Evolutionary conservation across 225 moss, liverwort and hornwort genomes (phyloP).

Genomic region (Sphagnum tenellum): DNA sequence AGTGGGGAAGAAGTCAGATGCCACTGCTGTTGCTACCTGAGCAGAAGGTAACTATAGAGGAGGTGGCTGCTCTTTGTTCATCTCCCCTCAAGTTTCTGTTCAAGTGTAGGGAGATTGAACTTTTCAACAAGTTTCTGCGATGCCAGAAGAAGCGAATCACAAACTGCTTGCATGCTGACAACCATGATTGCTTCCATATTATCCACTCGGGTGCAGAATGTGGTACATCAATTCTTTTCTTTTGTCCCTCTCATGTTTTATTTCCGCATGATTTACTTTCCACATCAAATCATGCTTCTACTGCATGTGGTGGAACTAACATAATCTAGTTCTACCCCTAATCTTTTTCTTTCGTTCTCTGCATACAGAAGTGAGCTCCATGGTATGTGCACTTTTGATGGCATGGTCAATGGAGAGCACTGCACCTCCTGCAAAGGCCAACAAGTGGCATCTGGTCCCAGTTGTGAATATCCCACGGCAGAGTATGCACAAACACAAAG

Average conservation of each 20-base stretch:
- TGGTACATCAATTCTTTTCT: conserved; percentile 12
- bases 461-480: conserved; percentile 9
- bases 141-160: conserved; percentile 29
- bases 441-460: conserved; percentile 11
- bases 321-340: background rate
- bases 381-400: too few species aligned
- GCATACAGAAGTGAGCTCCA: too few species aligned
- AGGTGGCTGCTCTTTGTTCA: conserved; percentile 40
- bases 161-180: conserved; percentile 14
- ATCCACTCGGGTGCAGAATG: conserved; percentile 31
- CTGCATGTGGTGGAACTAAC: background rate
- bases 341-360: too few species aligned
- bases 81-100: conserved; percentile 47
- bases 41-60: conserved; percentile 29
- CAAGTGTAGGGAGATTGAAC: conserved; percentile 44
- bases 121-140: conserved; percentile 36
- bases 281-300: background rate
- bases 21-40: conserved; percentile 22
- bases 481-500: conserved; percentile 9
- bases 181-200: conserved; percentile 23
- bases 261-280: background rate
- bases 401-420: conserved; percentile 2
- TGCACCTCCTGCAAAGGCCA: conserved; percentile 3
- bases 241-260: background rate
- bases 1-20: conserved; percentile 17